Evolutionary conservation across 495 filamentous ascomycete species (phyloP), one percentile per base, ranked within the genome.

Genomic region (Penicillium lagena): DNA sequence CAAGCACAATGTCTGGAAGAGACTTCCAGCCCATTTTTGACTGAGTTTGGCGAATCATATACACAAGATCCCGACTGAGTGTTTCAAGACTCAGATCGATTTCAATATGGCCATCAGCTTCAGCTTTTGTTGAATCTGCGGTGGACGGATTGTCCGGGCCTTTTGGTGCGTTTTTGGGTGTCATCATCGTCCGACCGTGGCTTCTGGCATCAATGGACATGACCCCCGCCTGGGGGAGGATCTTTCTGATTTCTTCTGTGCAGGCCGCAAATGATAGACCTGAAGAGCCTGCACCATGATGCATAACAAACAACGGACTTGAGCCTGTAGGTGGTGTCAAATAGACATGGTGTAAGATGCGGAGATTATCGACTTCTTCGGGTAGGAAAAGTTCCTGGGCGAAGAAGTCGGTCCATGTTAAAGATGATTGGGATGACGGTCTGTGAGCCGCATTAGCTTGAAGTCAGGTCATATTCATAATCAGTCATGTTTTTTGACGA

Each of bases 351-450:
- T 89, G 83, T 37, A 74, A 79, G 29, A 87, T 76, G n/a, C 64
- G 64, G 14, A 65, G 44, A 8, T 58, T 48, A 22, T 67, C 55
- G 40, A 51, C 40, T 44, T 64, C 46, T 55, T 73, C 62, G 29
- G 79, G 63, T 34, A 95, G 74, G 56, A 82, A 89, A 37, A 94
- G 75, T 56, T 95, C 90, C 50, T 87, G 84, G 42, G 83, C 73
- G 67, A 96, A 96, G 70, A 90, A 96, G 38, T 86, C 80, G 12
- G 83, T 85, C 93, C 93, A 98, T 45, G 79, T 73, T n/a, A 90
- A 51, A 29, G 76, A 58, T 50, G 63, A 49, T 61, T 59, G 38
- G n/a, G 56, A 42, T 39, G 62, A 55, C 48, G 64, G 58, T 12
- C 56, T 54, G 29, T 27, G 49, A 45, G 12, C 30, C 5, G 10